phyloP scores from a whole-genome alignment of 129 eudicot species.

The Flaveria brownii region DNA sequence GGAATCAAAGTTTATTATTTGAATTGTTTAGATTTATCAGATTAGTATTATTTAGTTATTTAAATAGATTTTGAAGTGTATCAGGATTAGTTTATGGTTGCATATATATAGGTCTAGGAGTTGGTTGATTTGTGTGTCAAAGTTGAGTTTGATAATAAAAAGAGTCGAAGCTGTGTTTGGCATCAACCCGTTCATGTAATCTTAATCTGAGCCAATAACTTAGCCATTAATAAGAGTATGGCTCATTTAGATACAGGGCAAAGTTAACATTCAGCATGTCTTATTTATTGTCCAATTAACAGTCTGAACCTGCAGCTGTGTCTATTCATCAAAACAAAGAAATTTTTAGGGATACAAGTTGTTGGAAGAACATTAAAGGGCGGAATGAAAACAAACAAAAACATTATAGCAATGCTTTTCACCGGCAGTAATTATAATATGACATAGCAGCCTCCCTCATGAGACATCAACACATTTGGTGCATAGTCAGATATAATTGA shows the following conservation, averaged over 20 bases:
- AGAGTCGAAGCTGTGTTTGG: no score
- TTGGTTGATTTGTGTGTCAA: no score
- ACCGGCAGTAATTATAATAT: background rate
- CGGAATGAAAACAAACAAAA: background rate
- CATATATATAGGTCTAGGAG: no score
- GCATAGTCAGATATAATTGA: background rate
- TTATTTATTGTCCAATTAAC: background rate
- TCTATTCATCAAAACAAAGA: background rate
- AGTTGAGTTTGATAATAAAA: no score
- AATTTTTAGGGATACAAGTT: background rate
- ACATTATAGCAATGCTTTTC: background rate
- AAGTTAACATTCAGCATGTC: background rate
- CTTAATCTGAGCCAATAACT: no score
- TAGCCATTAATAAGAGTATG: background rate
- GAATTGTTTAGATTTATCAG: no score
- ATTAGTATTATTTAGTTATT: no score
- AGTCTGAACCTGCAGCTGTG: constrained; percentile 4
- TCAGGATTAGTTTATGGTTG: no score
- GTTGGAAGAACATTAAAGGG: background rate
- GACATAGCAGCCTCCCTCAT: constrained; percentile 1
- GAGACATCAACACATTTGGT: background rate
- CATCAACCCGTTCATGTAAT: no score
- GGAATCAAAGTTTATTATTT: no score
- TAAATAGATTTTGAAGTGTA: no score
- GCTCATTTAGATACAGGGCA: background rate